Conservation (phyloP, 805 yeast species). For the Phaffomyces opuntiae region DNA sequence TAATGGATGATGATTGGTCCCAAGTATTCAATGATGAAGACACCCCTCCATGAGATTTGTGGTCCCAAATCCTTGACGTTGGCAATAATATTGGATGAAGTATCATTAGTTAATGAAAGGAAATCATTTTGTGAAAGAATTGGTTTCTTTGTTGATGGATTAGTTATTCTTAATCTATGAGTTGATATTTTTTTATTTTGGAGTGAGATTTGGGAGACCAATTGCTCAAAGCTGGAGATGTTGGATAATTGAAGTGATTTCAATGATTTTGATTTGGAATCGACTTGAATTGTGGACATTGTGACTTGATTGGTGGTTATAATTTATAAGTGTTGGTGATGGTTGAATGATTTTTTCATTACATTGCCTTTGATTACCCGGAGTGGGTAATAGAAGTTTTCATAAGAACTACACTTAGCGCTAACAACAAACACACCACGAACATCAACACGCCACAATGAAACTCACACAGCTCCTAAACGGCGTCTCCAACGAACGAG, state of each 20-base stretch:
- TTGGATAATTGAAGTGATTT: neutral
- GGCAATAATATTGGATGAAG: conserved; percentile 24
- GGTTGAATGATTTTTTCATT: neutral
- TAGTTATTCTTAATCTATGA: conserved; percentile 49
- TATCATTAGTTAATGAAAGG: conserved; percentile 7
- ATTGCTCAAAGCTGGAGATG: conserved; percentile 28
- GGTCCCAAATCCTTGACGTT: conserved; percentile 87
- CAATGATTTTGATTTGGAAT: neutral
- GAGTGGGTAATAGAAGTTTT: too few species aligned
- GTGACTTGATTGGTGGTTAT: too few species aligned
- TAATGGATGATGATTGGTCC: conserved; percentile 87
- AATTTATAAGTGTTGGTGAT: too few species aligned
- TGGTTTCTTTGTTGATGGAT: conserved; percentile 12
- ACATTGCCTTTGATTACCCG: too few species aligned
- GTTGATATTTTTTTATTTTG: conserved; percentile 35
- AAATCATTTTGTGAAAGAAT: conserved; percentile 12
- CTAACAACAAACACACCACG: neutral
- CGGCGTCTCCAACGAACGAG: conserved; percentile 80
- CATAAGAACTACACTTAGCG: too few species aligned
- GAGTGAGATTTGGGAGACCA: conserved; percentile 36
- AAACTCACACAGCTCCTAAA: conserved; percentile 70
- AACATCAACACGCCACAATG: too few species aligned
- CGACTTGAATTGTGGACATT: too few species aligned
- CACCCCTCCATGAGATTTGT: conserved; percentile 87
- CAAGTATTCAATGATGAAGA: conserved; percentile 78